Percentiles rank a stretch among this genome's conserved stretches.
phyloP scores from a whole-genome alignment of 495 filamentous ascomycete species.

The Penicillium canariense region DNA sequence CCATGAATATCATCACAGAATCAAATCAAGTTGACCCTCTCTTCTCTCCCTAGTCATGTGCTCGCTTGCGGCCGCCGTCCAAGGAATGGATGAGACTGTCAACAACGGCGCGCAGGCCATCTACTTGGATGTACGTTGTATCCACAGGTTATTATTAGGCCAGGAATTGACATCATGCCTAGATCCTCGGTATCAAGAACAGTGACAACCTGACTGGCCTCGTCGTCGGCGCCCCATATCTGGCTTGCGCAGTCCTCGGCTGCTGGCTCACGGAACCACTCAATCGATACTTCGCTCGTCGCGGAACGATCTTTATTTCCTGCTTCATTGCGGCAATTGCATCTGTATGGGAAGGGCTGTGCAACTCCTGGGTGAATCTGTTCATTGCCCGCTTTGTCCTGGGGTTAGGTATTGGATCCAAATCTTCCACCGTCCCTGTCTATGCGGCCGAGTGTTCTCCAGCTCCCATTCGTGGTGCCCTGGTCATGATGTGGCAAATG shows the following conservation, averaged over 20 bases:
- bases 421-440: slow-evolving; percentile 57
- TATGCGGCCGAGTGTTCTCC: slow-evolving; percentile 59
- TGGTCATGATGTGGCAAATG: slow-evolving; percentile 64
- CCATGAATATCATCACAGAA: slow-evolving; percentile 5
- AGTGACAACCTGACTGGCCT: slow-evolving; percentile 39
- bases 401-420: slow-evolving; percentile 61
- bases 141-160: too few relatives aligned
- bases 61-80: slow-evolving; percentile 52
- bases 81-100: slow-evolving; percentile 74
- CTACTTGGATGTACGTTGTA: too few relatives aligned
- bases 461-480: slow-evolving; percentile 53
- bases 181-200: slow-evolving; percentile 33
- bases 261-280: slow-evolving; percentile 57
- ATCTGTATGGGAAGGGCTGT: slow-evolving; percentile 51
- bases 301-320: slow-evolving; percentile 58
- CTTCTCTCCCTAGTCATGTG: slow-evolving; percentile 32
- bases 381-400: slow-evolving; percentile 47
- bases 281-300: slow-evolving; percentile 53
- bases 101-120: slow-evolving; percentile 76
- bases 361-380: too few relatives aligned
- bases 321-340: slow-evolving; percentile 48
- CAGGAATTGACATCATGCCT: background rate
- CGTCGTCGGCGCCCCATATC: slow-evolving; percentile 46
- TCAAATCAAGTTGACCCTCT: slow-evolving; percentile 3
- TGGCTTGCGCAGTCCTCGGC: slow-evolving; percentile 43